Conservation (phyloP, 2,329 filamentous ascomycete genomes). For the Colletotrichum sp. region DNA sequence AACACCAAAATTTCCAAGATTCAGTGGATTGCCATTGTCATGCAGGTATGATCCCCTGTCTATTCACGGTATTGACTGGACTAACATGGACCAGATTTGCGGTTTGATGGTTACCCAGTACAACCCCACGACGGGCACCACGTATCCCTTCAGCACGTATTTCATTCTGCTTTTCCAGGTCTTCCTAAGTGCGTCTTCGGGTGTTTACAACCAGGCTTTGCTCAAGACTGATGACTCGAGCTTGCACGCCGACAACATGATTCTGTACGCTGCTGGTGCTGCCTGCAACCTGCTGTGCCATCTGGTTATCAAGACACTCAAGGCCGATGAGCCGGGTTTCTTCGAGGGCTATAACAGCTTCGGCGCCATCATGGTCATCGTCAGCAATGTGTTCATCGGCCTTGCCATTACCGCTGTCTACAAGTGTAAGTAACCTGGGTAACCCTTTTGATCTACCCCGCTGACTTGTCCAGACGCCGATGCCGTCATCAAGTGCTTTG, state of each 20-base stretch:
- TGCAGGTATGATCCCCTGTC: conserved; percentile 27
- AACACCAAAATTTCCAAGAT: conserved; percentile 29
- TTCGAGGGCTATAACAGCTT: conserved; percentile 28
- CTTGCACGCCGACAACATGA: conserved; percentile 36
- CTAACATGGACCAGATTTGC: conserved; percentile 25
- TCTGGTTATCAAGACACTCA: conserved; percentile 25
- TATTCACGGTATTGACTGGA: not conserved
- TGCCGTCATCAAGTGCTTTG: conserved; percentile 37
- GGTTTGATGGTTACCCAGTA: conserved; percentile 36
- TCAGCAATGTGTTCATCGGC: conserved; percentile 38
- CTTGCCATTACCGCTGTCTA: conserved; percentile 39
- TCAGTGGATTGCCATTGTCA: conserved; percentile 36
- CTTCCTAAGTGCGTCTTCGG: conserved; percentile 33
- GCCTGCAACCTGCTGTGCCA: conserved; percentile 33
- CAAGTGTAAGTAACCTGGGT: conserved; percentile 30
- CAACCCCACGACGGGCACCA: conserved; percentile 29
- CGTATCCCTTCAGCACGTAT: conserved; percentile 33
- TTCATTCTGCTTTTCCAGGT: conserved; percentile 35
- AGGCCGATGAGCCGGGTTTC: conserved; percentile 31
- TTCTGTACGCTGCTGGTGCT: conserved; percentile 33
- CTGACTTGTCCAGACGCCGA: conserved; percentile 31
- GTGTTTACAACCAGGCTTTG: conserved; percentile 39
- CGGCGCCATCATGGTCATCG: conserved; percentile 33
- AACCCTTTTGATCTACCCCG: not conserved
- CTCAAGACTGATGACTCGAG: conserved; percentile 34